These are phyloP conservation scores for Xylariaceae sp. DNA, from an alignment of 2,329 filamentous ascomycete genomes.

Conservation along the genomic window DNA sequence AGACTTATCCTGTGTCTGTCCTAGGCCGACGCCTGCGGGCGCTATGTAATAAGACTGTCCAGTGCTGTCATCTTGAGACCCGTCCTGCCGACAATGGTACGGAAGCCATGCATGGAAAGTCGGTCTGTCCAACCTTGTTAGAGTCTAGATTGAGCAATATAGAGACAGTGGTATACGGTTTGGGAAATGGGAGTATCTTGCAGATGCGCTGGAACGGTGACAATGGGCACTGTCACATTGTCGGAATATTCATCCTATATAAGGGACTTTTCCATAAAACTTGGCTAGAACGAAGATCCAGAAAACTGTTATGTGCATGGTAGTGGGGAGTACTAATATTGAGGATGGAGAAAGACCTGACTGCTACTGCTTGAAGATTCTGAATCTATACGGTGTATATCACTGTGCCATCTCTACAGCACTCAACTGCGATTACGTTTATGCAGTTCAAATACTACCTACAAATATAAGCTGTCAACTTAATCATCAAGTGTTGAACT, in stretches of 20 bases:
- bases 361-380: constrained; percentile 7
- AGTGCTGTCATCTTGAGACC: constrained; percentile 6
- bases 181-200: constrained; percentile 18
- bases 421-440: not conserved
- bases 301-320: not conserved
- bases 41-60: constrained; percentile 7
- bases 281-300: not conserved
- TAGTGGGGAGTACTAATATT: too few species aligned
- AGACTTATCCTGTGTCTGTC: constrained; percentile 1
- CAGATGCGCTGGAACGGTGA: constrained; percentile 27
- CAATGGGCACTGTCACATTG: constrained; percentile 11
- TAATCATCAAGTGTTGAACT: too few species aligned
- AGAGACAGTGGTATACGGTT: constrained; percentile 8
- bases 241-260: not conserved
- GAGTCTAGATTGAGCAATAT: not conserved
- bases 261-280: not conserved
- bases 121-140: not conserved
- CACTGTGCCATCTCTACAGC: not conserved
- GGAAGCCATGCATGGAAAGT: constrained; percentile 10
- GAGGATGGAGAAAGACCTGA: not conserved
- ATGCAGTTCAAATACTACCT: too few species aligned
- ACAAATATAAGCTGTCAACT: too few species aligned
- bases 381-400: constrained; percentile 1
- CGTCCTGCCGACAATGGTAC: constrained; percentile 9
- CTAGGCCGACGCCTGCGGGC: constrained; percentile 2